These are phyloP conservation scores for Toxicodendron radicans DNA, from an alignment of 345 rosid genomes.

Conservation along the genomic window DNA sequence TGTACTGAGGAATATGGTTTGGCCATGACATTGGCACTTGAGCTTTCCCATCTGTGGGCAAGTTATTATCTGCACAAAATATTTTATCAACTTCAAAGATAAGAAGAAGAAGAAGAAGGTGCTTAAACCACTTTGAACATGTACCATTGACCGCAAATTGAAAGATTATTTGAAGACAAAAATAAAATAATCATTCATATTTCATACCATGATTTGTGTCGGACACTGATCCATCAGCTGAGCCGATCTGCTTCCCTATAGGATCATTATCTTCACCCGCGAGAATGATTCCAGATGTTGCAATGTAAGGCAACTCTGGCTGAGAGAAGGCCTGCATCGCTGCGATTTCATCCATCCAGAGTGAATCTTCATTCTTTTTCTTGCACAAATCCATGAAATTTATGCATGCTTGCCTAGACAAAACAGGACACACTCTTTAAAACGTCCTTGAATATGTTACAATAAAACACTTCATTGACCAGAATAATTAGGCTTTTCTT, in stretches of 20 bases:
- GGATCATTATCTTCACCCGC: constrained; percentile 71
- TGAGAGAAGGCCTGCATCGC: constrained; percentile 84
- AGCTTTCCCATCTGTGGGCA: constrained; percentile 41
- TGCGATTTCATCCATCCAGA: constrained; percentile 91
- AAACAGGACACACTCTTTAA: constrained; percentile 11
- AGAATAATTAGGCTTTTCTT: not conserved
- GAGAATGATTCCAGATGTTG: constrained; percentile 64
- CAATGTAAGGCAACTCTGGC: constrained; percentile 71
- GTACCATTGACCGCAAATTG: not conserved
- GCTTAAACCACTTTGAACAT: not conserved
- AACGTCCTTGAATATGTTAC: not conserved
- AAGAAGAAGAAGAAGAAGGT: not conserved
- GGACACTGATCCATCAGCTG: constrained; percentile 41
- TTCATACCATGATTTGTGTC: constrained; percentile 54
- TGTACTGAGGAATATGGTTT: constrained; percentile 69
- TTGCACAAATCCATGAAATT: constrained; percentile 85
- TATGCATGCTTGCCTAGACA: constrained; percentile 85
- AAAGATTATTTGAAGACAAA: constrained; percentile 17
- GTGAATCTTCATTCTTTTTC: constrained; percentile 90
- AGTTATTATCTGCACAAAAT: constrained; percentile 39
- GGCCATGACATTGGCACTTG: constrained; percentile 77
- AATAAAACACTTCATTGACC: not conserved
- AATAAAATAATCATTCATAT: constrained; percentile 27
- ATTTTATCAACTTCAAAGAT: constrained; percentile 16
- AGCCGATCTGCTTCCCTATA: constrained; percentile 39